Evolutionary conservation across 305 asterid genomes (phyloP), one percentile per base, ranked within the genome.

Genomic region (Rubia balearica): DNA sequence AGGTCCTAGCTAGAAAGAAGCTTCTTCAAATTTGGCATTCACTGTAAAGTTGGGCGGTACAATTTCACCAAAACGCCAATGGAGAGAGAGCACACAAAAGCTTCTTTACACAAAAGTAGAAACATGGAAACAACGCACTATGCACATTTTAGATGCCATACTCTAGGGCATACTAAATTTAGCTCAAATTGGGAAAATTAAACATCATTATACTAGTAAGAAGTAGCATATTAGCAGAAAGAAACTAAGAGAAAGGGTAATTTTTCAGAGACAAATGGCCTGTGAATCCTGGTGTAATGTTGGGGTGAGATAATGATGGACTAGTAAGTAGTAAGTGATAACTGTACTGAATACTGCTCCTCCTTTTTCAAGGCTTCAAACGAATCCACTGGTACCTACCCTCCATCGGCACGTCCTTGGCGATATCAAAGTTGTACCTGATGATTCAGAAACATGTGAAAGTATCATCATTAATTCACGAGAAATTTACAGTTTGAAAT

Each of bases 401-500:
- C 74, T 87, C 88, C 89, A 88, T 63, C 56, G 96, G 91, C 42
- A 87, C 84, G 83, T 88, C 97, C 85, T 83, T 85, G 79, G 75
- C 89, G 30, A 85, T 65, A 77, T 90, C 97, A 76, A 76, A 90
- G 84, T 90, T 90, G 93, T 90, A 88, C 94, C 97, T 90, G 85
- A 68, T 84, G 57, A 51, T 51, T 68, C 55, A 65, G 56, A 75
- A 74, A 70, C 77, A 77, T 75, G 30, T 6, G 43, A 9, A 57
- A 75, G 67, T 56, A 62, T 30, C 57, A 51, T 7, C 22, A 30
- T 33, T 16, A 51, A 67, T 9, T n/a, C 61, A 55, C 62, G 5
- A 22, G 27, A 22, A 56, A 22, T 22, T 55, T 21, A 9, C 62
- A 56, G 62, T 21, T 19, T n/a, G 4, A 2, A 48, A 2, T 56